Percentiles rank a stretch among this genome's conserved stretches.
phyloP scores from a whole-genome alignment of 305 asterid species.

The Stenogyne calaminthoides region DNA sequence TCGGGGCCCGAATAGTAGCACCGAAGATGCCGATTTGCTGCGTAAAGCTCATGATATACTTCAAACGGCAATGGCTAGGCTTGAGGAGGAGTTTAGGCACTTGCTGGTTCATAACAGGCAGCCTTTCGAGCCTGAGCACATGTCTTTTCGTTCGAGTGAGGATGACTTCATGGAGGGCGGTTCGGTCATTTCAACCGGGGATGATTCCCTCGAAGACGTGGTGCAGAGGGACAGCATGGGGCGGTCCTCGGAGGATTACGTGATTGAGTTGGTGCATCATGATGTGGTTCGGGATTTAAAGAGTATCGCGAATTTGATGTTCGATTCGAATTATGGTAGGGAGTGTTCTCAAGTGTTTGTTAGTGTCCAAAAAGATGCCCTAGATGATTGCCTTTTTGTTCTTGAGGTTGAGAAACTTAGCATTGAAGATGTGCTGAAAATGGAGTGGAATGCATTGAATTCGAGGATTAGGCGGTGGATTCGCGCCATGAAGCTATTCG shows the following conservation, averaged over 20 bases:
- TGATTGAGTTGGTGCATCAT: conserved; percentile 65
- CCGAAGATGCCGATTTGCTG: conserved; percentile 45
- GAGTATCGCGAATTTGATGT: conserved; percentile 76
- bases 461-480: conserved; percentile 87
- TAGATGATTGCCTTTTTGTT: conserved; percentile 80
- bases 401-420: conserved; percentile 86
- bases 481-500: conserved; percentile 80
- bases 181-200: conserved; percentile 78
- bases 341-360: conserved; percentile 85
- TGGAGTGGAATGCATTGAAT: conserved; percentile 84
- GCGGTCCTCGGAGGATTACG: conserved; percentile 64
- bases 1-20: conserved; percentile 33
- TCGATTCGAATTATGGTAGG: conserved; percentile 71
- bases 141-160: conserved; percentile 89
- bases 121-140: conserved; percentile 80
- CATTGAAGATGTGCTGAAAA: conserved; percentile 85
- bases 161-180: conserved; percentile 68
- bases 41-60: conserved; percentile 71
- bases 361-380: conserved; percentile 73
- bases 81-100: conserved; percentile 84
- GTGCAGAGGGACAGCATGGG: conserved; percentile 70
- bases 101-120: conserved; percentile 79
- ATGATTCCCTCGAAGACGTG: conserved; percentile 74
- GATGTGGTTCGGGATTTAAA: conserved; percentile 66
- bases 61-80: conserved; percentile 85